phyloP scores from a whole-genome alignment of 495 filamentous ascomycete species.

The Aspergillus olivimuriae region DNA sequence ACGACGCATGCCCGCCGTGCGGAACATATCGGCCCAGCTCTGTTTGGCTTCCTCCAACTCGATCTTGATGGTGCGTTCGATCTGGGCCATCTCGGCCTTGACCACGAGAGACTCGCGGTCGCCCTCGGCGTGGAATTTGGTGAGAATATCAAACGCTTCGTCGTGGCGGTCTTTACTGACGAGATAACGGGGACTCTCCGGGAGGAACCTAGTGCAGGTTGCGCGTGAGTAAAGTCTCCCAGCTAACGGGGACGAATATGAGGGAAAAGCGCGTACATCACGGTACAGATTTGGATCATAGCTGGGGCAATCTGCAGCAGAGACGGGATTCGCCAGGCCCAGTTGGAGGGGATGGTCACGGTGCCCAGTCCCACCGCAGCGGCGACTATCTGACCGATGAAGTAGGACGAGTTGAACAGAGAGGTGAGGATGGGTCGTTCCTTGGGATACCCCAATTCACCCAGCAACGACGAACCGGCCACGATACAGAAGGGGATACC shows the following conservation, averaged over 20 bases:
- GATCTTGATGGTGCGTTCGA: slow-evolving; percentile 50
- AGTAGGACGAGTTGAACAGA: slow-evolving; percentile 61
- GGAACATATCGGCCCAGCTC: slow-evolving; percentile 51
- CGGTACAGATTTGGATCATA: slow-evolving; percentile 19
- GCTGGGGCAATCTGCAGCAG: slow-evolving; percentile 46
- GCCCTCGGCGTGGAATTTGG: slow-evolving; percentile 58
- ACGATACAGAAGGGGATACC: slow-evolving; percentile 61
- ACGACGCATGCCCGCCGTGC: slow-evolving; percentile 47
- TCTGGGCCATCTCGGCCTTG: slow-evolving; percentile 55
- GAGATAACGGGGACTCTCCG: slow-evolving; percentile 56
- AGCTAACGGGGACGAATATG: neutral
- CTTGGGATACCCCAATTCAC: slow-evolving; percentile 61
- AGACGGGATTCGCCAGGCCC: slow-evolving; percentile 62
- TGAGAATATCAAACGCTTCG: slow-evolving; percentile 50
- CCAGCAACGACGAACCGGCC: slow-evolving; percentile 57
- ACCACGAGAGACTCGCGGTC: slow-evolving; percentile 48
- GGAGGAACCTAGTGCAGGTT: slow-evolving; percentile 34
- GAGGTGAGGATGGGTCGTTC: slow-evolving; percentile 60
- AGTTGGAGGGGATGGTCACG: slow-evolving; percentile 45
- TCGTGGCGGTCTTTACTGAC: slow-evolving; percentile 53
- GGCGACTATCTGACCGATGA: slow-evolving; percentile 55
- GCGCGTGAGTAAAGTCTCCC: neutral
- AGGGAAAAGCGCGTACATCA: slow-evolving; percentile 32
- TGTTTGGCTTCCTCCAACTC: slow-evolving; percentile 49
- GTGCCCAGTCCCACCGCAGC: slow-evolving; percentile 54